These are phyloP conservation scores for Vitis hybrid DNA, from an alignment of 177 flowering plant species.

Conservation along the genomic window DNA sequence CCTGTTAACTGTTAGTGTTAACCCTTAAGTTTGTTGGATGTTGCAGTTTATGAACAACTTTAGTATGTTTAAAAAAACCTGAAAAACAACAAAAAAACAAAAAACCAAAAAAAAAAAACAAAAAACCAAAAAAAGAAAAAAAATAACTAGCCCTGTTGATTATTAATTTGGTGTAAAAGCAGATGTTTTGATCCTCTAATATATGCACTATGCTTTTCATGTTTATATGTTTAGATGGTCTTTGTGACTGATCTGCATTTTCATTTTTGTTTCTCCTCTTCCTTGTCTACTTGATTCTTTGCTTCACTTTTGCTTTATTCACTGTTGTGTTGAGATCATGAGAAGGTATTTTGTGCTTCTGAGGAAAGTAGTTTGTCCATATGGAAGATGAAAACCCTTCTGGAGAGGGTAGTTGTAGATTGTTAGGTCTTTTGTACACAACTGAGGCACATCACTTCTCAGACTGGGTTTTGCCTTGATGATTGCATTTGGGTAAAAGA, in stretches of 20 bases:
- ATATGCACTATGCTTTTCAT: constrained; percentile 22
- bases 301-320: not conserved
- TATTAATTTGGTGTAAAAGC: constrained; percentile 42
- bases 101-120: not conserved
- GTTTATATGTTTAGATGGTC: constrained; percentile 1
- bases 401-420: no score
- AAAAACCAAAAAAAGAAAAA: constrained; percentile 18
- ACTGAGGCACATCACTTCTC: no score
- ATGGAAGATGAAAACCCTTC: no score
- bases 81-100: constrained; percentile 10
- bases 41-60: constrained; percentile 26
- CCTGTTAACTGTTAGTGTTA: constrained; percentile 45
- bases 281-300: not conserved
- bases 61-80: constrained; percentile 19
- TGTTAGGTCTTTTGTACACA: no score
- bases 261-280: constrained; percentile 15
- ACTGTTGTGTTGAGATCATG: no score
- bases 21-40: constrained; percentile 29
- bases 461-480: no score
- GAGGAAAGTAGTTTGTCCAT: no score
- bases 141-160: constrained; percentile 21
- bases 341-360: no score
- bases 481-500: no score
- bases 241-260: constrained; percentile 22
- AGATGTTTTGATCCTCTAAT: constrained; percentile 38